Base-by-base conservation (phyloP, 495 filamentous ascomycete genomes). In the Hypoxylon fuscum region DNA sequence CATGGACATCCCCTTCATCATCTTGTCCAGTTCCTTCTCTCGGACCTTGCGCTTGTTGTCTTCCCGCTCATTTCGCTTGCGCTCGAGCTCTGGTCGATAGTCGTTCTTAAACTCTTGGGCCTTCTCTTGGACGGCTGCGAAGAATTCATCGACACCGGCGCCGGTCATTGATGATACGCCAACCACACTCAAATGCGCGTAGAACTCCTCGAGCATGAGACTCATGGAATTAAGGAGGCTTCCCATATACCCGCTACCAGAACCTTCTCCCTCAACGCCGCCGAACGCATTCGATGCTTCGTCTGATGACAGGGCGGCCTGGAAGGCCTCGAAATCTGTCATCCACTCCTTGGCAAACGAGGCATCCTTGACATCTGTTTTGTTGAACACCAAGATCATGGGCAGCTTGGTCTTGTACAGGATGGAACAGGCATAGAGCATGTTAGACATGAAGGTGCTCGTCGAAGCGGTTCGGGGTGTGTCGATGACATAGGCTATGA, bases 351-450 rank as follows among this genome's bases (percentile, higher is more conserved):
- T 96, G 7, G 92, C 95, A 66, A 96, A 97, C 17, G 82, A 83
- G 2, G 93, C 91, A 68, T 95, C 90, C 70, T 95, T 88, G 5
- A 95, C 90, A 71, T 98, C 95, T 0, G 93, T 96, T 79, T 98
- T 98, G 77, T 98, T 98, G 80, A 98, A 97, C 2, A 98, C 95
- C 12, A 98, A 74, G 18, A 98, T 95, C 94, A 98, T 98, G 2
- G 95, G 95, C 5, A 98, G 81, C 70, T 95, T 96, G 6, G 93
- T 98, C 79, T 98, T 98, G 83, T 98, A 98, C 1, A 98, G 83
- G 57, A 98, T 98, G 69, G 88, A 92, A 83, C 95, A 97, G 2
- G 95, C 95, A 74, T 98, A 98, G 18, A 98, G 87, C 95, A 98
- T 98, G 79, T 98, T 98, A 73, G 88, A 92, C 96, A 98, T 98